Base-by-base conservation (phyloP, 2,329 filamentous ascomycete genomes). In the Phialophora tarda region DNA sequence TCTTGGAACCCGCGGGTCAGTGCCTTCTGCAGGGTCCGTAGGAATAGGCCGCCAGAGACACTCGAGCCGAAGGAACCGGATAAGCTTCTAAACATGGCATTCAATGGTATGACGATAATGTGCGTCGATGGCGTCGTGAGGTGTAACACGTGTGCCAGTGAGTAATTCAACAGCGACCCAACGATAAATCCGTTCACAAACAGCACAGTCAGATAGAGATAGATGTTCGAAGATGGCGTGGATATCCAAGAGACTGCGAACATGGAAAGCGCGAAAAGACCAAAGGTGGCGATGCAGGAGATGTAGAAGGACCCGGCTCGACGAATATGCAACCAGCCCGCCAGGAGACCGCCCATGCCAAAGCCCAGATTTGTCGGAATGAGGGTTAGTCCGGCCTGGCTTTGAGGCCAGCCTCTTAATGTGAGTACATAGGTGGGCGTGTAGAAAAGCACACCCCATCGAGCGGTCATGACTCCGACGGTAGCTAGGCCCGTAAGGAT, bases 341-440 rank as follows among this genome's bases (percentile, higher is more conserved):
- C 89, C 4, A 91, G 70, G 0, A 96, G 78, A 0, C 91, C 91
- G 26, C 92, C 92, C 1, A 85, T 72, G 0, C 88, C 91, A 73
- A 96, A 96, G 1, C 91, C 92, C 5, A 87, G 75, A 76, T 96
- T 96, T 0, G 92, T 95, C 0, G 92, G 91, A 55, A 96, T 86
- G 6, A 96, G 84, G 41, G 94, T 89, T 3, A 89, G 84, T 2
- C 92, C 92, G 2, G 91, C 89, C 1, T 86, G 81, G 0, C 90
- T 89, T 0, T 91, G 89, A 0, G 84, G 79, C 80, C 90, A 90
- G 63, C 86, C 86, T 2, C 89, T 86, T 1, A 95, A 89, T 3
- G 91, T 90, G 64, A 95, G 87, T 38, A 91, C 89, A 73, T 92
- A 93, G 51, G 92, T 87, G 0, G 92, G 92, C 0, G 89, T 85